Evolutionary conservation across 2,329 filamentous ascomycete species (phyloP).

Genomic region (Penicillium sp.): DNA sequence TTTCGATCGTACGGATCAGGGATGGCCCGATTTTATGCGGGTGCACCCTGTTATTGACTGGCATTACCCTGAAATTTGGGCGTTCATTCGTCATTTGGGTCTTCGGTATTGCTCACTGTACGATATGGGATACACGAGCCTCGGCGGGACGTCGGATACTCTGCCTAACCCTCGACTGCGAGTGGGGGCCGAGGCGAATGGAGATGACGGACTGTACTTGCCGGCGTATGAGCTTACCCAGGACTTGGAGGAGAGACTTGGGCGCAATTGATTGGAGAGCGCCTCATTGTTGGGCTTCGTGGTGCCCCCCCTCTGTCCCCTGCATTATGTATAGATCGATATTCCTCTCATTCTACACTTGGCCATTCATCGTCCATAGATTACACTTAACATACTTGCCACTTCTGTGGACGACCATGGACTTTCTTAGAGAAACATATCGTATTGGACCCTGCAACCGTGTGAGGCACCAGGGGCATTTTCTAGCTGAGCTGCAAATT

Average conservation of each 20-base stretch:
- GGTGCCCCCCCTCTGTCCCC: no score
- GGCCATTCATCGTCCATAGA: constrained; percentile 10
- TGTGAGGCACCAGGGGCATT: constrained; percentile 1
- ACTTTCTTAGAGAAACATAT: constrained; percentile 6
- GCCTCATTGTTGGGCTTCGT: no score
- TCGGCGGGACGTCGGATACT: constrained; percentile 89
- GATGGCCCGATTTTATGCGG: constrained; percentile 90
- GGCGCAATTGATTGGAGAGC: constrained; percentile 58
- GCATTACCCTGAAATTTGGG: constrained; percentile 95
- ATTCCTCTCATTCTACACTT: constrained; percentile 3
- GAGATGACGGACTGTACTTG: constrained; percentile 23
- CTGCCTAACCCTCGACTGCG: constrained; percentile 77
- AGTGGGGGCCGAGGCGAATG: constrained; percentile 17
- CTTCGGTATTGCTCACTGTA: constrained; percentile 86
- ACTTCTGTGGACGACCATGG: neutral
- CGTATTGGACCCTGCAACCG: constrained; percentile 12
- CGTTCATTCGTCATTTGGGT: constrained; percentile 68
- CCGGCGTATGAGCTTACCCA: constrained; percentile 39
- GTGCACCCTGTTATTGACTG: constrained; percentile 96
- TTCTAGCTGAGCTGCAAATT: constrained; percentile 16
- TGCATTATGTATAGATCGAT: constrained; percentile 14
- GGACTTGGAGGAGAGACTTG: constrained; percentile 75
- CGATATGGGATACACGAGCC: constrained; percentile 81
- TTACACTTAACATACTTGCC: constrained; percentile 4
- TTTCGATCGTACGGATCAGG: constrained; percentile 83